Conservation (phyloP, 495 filamentous ascomycete species). For the Sporormia fimetaria region DNA sequence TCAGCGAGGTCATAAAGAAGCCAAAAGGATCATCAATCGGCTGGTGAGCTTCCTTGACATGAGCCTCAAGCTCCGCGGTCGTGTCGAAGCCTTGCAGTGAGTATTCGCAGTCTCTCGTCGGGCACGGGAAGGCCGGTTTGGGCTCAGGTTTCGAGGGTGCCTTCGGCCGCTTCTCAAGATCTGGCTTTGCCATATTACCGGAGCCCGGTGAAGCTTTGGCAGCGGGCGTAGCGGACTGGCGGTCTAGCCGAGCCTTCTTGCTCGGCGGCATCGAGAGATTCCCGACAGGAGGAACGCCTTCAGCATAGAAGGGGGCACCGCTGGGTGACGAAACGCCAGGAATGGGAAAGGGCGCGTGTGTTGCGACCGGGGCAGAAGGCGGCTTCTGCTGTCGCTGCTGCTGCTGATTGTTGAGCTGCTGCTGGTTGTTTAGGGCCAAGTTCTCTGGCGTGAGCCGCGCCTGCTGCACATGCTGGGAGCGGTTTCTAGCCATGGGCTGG, state of each 20-base stretch:
- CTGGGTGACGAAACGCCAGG: constrained; percentile 55
- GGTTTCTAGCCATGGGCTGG: constrained; percentile 3
- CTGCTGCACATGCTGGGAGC: background rate
- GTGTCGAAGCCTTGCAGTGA: constrained; percentile 41
- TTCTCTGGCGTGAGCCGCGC: constrained; percentile 51
- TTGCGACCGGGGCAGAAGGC: constrained; percentile 53
- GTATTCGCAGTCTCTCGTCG: constrained; percentile 38
- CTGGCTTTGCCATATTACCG: constrained; percentile 35
- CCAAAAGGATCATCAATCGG: constrained; percentile 42
- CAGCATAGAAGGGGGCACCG: constrained; percentile 50
- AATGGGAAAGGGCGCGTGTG: constrained; percentile 55
- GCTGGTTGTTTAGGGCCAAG: constrained; percentile 30
- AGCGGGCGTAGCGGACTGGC: constrained; percentile 22
- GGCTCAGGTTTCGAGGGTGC: constrained; percentile 16
- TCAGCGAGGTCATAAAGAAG: constrained; percentile 38
- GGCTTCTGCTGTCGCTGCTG: constrained; percentile 27
- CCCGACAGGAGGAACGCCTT: constrained; percentile 37
- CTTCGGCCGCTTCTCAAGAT: constrained; percentile 35
- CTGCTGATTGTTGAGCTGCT: background rate
- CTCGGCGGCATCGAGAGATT: constrained; percentile 43
- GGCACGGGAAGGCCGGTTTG: constrained; percentile 37
- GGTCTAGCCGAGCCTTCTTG: constrained; percentile 43
- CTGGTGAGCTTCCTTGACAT: constrained; percentile 44
- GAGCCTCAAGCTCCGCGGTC: constrained; percentile 41
- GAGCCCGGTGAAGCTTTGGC: constrained; percentile 36